Conservation (phyloP, 2,329 filamentous ascomycete genomes). For the Microsporum ferrugineum region DNA sequence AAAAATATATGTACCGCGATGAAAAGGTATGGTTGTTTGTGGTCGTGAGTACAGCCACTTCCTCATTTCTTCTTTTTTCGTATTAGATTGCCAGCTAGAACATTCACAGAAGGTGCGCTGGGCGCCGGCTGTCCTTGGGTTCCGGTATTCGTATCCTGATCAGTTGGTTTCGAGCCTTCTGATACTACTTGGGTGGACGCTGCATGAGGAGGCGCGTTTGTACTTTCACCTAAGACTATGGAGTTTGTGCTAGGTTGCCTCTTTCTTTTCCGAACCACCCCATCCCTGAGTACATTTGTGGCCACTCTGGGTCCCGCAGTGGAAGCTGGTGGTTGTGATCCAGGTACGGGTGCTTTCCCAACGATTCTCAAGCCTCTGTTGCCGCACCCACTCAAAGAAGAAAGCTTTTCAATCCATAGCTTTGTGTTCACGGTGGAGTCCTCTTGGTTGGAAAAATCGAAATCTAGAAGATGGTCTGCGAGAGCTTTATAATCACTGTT, state of each 20-base stretch:
- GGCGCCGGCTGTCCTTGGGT: background rate
- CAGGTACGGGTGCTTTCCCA: slow-evolving; percentile 18
- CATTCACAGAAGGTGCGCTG: slow-evolving; percentile 21
- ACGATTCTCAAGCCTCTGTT: slow-evolving; percentile 27
- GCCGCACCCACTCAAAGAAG: slow-evolving; percentile 27
- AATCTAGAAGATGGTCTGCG: slow-evolving; percentile 30
- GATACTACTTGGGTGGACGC: background rate
- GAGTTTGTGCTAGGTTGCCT: slow-evolving; percentile 14
- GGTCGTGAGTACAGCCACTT: background rate
- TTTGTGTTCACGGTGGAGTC: slow-evolving; percentile 31
- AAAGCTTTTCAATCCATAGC: slow-evolving; percentile 32
- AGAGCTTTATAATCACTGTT: slow-evolving; percentile 32
- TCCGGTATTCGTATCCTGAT: background rate
- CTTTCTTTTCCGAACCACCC: slow-evolving; percentile 31
- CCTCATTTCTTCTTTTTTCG: slow-evolving; percentile 31
- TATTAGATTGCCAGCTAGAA: slow-evolving; percentile 29
- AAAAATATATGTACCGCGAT: background rate
- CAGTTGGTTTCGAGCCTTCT: background rate
- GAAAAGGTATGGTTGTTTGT: too few species aligned
- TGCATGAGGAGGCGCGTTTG: background rate
- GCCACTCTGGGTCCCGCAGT: slow-evolving; percentile 4
- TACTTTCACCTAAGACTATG: background rate
- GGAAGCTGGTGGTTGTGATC: background rate
- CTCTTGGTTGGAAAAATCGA: slow-evolving; percentile 33
- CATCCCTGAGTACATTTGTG: slow-evolving; percentile 22